A percentile compares a stretch with the other conserved stretches of the same genome.
phyloP scores from a whole-genome alignment of 345 rosid genomes.

The Eucalyptus globulus region DNA sequence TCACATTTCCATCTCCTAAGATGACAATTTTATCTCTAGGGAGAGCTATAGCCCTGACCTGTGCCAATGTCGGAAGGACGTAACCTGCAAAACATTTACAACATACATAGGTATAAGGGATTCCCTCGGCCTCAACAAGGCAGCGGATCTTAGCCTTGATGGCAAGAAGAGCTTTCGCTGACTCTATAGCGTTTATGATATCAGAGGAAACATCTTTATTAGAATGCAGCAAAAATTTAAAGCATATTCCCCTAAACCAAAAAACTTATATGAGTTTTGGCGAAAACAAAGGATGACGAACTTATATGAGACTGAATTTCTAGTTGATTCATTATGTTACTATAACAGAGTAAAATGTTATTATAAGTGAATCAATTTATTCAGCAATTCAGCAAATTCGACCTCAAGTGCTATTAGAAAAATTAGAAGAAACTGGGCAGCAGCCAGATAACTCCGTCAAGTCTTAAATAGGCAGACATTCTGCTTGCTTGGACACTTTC shows the following conservation, averaged over 20 bases:
- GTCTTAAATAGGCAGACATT: neutral
- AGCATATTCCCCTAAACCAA: neutral
- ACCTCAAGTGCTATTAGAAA: neutral
- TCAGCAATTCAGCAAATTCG: neutral
- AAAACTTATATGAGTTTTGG: neutral
- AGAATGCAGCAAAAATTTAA: neutral
- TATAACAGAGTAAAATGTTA: neutral
- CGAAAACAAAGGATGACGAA: neutral
- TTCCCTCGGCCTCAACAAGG: neutral
- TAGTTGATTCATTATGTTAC: neutral
- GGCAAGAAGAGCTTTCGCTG: neutral
- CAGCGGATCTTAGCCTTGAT: neutral
- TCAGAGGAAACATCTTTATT: neutral
- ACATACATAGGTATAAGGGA: neutral
- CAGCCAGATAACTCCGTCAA: neutral
- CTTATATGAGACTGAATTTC: neutral
- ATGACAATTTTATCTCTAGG: neutral
- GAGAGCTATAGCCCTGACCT: neutral
- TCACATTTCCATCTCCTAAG: no score
- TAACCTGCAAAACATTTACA: constrained; percentile 1
- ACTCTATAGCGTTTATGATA: neutral
- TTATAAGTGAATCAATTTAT: neutral
- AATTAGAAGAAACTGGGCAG: neutral
- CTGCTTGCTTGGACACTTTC: no score
- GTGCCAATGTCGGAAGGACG: neutral